These are phyloP conservation scores for Schwanniomyces occidentalis DNA, from an alignment of 805 yeast genomes.

Conservation along the genomic window DNA sequence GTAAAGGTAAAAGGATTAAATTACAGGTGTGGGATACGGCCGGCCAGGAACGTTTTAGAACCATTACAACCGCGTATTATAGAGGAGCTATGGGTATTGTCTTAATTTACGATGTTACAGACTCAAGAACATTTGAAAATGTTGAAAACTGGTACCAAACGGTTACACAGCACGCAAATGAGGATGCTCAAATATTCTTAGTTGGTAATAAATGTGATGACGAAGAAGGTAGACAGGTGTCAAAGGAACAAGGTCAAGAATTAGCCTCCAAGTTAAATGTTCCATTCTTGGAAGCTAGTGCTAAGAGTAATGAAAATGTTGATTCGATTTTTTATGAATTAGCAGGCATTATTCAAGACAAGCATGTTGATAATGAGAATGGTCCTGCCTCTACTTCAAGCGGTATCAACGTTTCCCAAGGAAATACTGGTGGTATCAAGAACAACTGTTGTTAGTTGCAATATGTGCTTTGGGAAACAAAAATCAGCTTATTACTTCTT, in stretches of 20 bases:
- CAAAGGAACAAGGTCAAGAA: slow-evolving; percentile 86
- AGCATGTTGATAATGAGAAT: slow-evolving; percentile 50
- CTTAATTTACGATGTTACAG: slow-evolving; percentile 81
- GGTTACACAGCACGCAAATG: slow-evolving; percentile 94
- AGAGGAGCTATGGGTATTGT: slow-evolving; percentile 90
- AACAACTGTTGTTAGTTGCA: slow-evolving; percentile 38
- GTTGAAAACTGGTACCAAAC: slow-evolving; percentile 95
- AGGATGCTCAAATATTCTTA: slow-evolving; percentile 88
- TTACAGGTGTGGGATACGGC: slow-evolving; percentile 98
- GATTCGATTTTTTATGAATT: slow-evolving; percentile 88
- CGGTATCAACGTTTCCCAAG: slow-evolving; percentile 43
- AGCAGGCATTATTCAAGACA: slow-evolving; percentile 83
- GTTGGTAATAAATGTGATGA: slow-evolving; percentile 98
- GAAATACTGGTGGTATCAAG: slow-evolving; percentile 23
- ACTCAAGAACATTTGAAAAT: slow-evolving; percentile 88
- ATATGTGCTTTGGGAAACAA: too few relatives aligned
- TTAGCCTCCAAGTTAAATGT: slow-evolving; percentile 84
- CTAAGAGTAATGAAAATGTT: slow-evolving; percentile 90
- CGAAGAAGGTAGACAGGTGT: slow-evolving; percentile 80
- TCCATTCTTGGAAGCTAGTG: slow-evolving; percentile 94
- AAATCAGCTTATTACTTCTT: too few relatives aligned
- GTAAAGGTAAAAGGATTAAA: slow-evolving; percentile 90
- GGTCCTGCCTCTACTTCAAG: slow-evolving; percentile 23
- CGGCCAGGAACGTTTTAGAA: slow-evolving; percentile 94
- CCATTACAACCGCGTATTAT: slow-evolving; percentile 90